Base-by-base conservation (phyloP, 1,139 yeast genomes). In the Sugiyamaella neomexicana region DNA sequence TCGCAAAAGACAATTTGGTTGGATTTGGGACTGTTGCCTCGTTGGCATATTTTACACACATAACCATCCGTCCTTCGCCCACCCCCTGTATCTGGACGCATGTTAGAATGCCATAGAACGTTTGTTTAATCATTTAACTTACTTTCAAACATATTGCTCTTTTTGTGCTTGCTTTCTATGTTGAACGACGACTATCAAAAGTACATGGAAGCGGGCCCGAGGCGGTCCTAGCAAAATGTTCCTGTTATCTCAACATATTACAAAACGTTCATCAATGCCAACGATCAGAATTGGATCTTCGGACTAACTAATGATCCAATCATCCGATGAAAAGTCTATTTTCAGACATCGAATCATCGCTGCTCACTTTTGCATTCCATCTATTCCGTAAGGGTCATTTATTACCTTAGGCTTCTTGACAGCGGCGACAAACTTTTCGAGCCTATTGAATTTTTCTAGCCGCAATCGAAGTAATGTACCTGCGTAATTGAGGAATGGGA, bases 1-100 rank as follows among this genome's bases (percentile, higher is more conserved):
- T 72, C 75, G 57, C 78, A 74, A 54, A 73, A 73, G n/a, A 74
- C 76, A 31, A 74, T 71, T 50, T 71, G 72, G 54, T 75, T 72
- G 12, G 71, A 67, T 36, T 68, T 67, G n/a, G 73, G 72, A 45
- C 73, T 65, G 57, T 71, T 72, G 7, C 74, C 75, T 27, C 77
- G 65, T 55, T 71, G 72, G 58, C 78, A 74, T 20, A 72, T 68
- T 46, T 68, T 70, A 62, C 78, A 74, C n/a, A 70, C 74, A 40
- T 68, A 67, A 5, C 65, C 63, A 43, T 69, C 72, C 23, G 63
- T 65, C 20, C 67, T 59, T 27, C 65, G 39, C 31, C 40, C 40
- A 20, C 25, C 34, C 15, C 44, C 39, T 15, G 50, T 27, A 25
- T 6, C 50, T 39, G 25, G 29, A 17, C 15, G 32, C 15, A 13